A percentile compares a stretch with the other conserved stretches of the same genome.
Conservation (phyloP, 208 protist genomes). For the Leishmania guyanensis region DNA sequence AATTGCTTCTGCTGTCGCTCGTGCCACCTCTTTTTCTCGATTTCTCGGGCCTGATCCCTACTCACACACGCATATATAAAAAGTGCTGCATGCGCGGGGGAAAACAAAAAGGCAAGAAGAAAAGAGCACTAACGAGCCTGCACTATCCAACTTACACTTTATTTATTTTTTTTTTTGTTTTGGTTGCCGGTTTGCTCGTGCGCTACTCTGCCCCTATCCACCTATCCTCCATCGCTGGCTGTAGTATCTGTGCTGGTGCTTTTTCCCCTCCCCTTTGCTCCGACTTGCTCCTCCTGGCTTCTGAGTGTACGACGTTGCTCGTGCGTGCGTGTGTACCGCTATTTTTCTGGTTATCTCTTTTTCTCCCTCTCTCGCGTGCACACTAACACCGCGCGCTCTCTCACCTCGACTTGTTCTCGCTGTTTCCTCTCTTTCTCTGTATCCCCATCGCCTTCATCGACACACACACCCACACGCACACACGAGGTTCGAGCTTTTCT, state of each 20-base stretch:
- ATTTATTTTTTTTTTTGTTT: constrained; percentile 9
- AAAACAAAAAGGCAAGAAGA: not conserved
- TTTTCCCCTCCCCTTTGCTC: not conserved
- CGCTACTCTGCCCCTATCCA: not conserved
- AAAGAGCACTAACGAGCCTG: not conserved
- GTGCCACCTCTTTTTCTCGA: not conserved
- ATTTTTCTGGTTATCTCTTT: not conserved
- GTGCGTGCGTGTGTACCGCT: not conserved
- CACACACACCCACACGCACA: not conserved
- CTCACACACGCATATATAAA: not conserved
- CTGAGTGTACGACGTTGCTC: not conserved
- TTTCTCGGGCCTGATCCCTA: not conserved
- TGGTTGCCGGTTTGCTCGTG: not conserved
- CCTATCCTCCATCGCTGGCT: not conserved
- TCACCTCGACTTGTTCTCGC: not conserved
- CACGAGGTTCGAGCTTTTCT: not conserved
- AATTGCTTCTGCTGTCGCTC: not conserved
- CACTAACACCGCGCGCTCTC: not conserved
- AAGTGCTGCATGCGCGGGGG: not conserved
- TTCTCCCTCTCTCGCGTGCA: not conserved
- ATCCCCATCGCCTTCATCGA: not conserved
- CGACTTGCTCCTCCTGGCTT: not conserved
- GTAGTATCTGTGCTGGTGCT: not conserved
- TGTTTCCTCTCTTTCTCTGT: constrained; percentile 1
- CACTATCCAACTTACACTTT: constrained; percentile 1